phyloP scores from a whole-genome alignment of 768 basidiomycete genomes.

The Psilocybe sp. region DNA sequence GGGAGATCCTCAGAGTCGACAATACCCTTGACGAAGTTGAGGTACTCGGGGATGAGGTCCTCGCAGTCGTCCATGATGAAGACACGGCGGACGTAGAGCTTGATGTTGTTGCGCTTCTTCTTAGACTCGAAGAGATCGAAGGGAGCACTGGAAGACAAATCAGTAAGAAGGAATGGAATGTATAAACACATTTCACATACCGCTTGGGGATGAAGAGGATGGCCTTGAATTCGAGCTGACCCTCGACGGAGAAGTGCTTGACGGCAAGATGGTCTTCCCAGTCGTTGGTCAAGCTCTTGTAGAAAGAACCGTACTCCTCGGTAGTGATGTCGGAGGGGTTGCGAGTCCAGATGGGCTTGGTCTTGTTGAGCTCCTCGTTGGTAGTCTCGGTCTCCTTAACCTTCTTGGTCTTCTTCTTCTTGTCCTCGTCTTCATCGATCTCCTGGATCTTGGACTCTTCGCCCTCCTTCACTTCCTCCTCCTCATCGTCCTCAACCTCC shows the following conservation, averaged over 20 bases:
- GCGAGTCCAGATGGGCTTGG: slow-evolving; percentile 99
- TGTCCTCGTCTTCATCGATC: slow-evolving; percentile 79
- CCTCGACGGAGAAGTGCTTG: slow-evolving; percentile 99
- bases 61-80: slow-evolving; percentile 99
- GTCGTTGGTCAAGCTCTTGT: slow-evolving; percentile 99
- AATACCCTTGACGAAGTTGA: slow-evolving; percentile 99
- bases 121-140: slow-evolving; percentile 99
- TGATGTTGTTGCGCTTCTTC: slow-evolving; percentile 99
- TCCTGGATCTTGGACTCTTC: slow-evolving; percentile 81
- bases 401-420: slow-evolving; percentile 92
- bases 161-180: slow-evolving; percentile 5
- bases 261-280: slow-evolving; percentile 99
- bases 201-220: slow-evolving; percentile 97
- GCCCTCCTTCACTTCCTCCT: slow-evolving; percentile 66
- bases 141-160: slow-evolving; percentile 62
- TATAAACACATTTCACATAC: slow-evolving; percentile 37
- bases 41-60: slow-evolving; percentile 98
- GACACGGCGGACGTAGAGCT: slow-evolving; percentile 99
- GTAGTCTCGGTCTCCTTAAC: slow-evolving; percentile 84
- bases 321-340: slow-evolving; percentile 91
- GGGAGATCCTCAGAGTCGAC: slow-evolving; percentile 99
- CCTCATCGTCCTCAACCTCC: slow-evolving; percentile 87
- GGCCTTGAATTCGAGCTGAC: slow-evolving; percentile 99
- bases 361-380: slow-evolving; percentile 99
- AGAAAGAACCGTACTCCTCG: slow-evolving; percentile 95